Conservation (phyloP, 2,329 filamentous ascomycete genomes). For the Penicillium sp. region DNA sequence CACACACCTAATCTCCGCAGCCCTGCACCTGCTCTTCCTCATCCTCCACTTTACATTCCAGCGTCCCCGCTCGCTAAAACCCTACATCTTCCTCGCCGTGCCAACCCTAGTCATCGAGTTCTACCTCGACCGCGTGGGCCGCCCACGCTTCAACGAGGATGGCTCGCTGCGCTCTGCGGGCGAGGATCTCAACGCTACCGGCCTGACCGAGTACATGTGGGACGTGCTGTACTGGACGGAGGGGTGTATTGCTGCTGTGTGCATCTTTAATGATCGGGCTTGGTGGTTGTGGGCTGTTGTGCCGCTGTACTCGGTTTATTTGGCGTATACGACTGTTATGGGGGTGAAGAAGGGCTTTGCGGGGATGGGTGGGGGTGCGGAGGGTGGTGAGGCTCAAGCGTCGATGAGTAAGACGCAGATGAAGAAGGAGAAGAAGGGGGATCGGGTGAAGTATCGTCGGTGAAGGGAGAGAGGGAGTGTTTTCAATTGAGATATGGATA, state of each 20-base stretch:
- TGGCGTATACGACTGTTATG: slow-evolving; percentile 54
- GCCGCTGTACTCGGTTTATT: slow-evolving; percentile 56
- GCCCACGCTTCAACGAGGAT: slow-evolving; percentile 73
- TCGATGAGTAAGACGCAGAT: slow-evolving; percentile 58
- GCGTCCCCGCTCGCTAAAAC: slow-evolving; percentile 65
- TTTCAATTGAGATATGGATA: background rate
- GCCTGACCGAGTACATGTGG: slow-evolving; percentile 97
- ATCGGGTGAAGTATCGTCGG: slow-evolving; percentile 34
- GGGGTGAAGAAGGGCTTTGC: slow-evolving; percentile 54
- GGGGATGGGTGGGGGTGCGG: slow-evolving; percentile 46
- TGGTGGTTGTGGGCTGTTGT: slow-evolving; percentile 68
- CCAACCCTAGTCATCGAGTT: slow-evolving; percentile 82
- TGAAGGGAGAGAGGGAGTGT: background rate
- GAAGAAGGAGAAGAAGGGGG: slow-evolving; percentile 60
- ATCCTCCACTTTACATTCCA: slow-evolving; percentile 70
- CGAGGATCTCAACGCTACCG: slow-evolving; percentile 85
- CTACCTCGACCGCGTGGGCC: slow-evolving; percentile 81
- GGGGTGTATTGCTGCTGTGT: slow-evolving; percentile 73
- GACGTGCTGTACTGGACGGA: slow-evolving; percentile 96
- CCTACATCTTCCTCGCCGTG: slow-evolving; percentile 74
- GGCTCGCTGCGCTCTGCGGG: slow-evolving; percentile 75
- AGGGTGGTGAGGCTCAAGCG: slow-evolving; percentile 28
- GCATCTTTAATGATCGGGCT: slow-evolving; percentile 79
- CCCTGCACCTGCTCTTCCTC: slow-evolving; percentile 76
- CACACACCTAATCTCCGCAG: slow-evolving; percentile 77